A percentile compares a stretch with the other conserved stretches of the same genome.
phyloP scores from a whole-genome alignment of 2,329 filamentous ascomycete genomes.

The Aureobasidium zeae region DNA sequence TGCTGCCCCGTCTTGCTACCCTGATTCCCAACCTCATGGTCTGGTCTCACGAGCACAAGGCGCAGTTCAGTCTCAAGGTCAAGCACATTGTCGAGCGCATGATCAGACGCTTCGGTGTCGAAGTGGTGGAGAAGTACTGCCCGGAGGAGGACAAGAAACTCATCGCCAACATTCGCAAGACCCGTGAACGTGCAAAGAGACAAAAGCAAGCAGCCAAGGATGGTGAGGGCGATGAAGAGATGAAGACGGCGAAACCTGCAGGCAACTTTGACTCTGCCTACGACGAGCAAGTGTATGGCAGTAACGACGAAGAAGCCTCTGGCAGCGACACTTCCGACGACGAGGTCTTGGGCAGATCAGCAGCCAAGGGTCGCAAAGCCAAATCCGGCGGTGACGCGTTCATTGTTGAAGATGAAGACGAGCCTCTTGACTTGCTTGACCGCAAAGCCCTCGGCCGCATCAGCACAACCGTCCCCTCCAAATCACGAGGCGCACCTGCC shows the following conservation, averaged over 20 bases:
- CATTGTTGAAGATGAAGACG: slow-evolving; percentile 89
- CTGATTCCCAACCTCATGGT: slow-evolving; percentile 85
- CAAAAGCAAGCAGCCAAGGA: slow-evolving; percentile 63
- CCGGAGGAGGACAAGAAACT: slow-evolving; percentile 84
- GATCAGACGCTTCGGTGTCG: slow-evolving; percentile 81
- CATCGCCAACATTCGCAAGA: slow-evolving; percentile 90
- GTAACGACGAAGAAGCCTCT: slow-evolving; percentile 39
- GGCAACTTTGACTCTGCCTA: slow-evolving; percentile 82
- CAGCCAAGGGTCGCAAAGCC: slow-evolving; percentile 47
- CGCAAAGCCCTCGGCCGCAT: slow-evolving; percentile 85
- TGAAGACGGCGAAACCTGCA: slow-evolving; percentile 33
- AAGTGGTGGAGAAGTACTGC: slow-evolving; percentile 67
- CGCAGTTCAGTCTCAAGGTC: slow-evolving; percentile 91
- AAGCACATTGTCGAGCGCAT: slow-evolving; percentile 96
- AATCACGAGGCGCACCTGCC: slow-evolving; percentile 42
- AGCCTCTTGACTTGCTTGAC: slow-evolving; percentile 88
- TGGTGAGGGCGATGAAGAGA: slow-evolving; percentile 32
- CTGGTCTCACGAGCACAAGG: slow-evolving; percentile 98
- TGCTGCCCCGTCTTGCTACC: slow-evolving; percentile 65
- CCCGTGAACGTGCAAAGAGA: slow-evolving; percentile 79
- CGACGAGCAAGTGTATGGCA: slow-evolving; percentile 90
- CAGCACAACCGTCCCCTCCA: slow-evolving; percentile 75
- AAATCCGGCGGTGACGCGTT: slow-evolving; percentile 52
- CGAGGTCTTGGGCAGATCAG: slow-evolving; percentile 43
- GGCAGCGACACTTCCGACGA: slow-evolving; percentile 55